Percentiles rank a stretch among this genome's conserved stretches.
Conservation (phyloP, 2,329 filamentous ascomycete genomes). For the Colletotrichum tropicale region DNA sequence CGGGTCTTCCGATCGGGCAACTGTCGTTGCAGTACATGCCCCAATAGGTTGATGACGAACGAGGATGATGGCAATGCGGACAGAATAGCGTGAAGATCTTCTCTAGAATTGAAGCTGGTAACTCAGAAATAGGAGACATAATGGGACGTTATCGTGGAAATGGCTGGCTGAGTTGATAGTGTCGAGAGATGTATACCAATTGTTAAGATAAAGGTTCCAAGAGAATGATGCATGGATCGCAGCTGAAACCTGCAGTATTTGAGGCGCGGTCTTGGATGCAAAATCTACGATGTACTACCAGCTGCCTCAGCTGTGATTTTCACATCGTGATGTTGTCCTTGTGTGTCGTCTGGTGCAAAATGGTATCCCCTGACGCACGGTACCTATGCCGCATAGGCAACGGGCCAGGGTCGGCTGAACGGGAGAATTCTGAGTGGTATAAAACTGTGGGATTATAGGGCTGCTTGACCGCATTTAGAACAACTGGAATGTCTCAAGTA, state of each 20-base stretch:
- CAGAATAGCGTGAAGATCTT: neutral
- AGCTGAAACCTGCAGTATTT: neutral
- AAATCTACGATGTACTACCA: neutral
- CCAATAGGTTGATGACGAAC: neutral
- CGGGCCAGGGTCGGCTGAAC: neutral
- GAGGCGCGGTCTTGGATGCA: neutral
- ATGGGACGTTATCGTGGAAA: neutral
- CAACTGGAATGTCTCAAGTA: neutral
- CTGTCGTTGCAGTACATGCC: neutral
- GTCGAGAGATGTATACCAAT: neutral
- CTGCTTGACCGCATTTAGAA: neutral
- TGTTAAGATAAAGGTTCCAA: neutral
- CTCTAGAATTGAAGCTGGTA: neutral
- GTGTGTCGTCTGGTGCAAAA: neutral
- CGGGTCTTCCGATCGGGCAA: neutral
- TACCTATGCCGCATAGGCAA: neutral
- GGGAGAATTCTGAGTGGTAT: neutral
- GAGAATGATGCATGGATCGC: neutral
- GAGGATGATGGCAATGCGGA: neutral
- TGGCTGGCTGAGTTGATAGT: neutral
- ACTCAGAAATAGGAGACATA: neutral
- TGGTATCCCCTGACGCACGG: neutral
- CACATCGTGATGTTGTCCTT: neutral
- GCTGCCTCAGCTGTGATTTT: neutral
- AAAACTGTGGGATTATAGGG: neutral